Evolutionary conservation across 352 stramenopile genomes (phyloP).

Genomic region (Aphanomyces stellatus): DNA sequence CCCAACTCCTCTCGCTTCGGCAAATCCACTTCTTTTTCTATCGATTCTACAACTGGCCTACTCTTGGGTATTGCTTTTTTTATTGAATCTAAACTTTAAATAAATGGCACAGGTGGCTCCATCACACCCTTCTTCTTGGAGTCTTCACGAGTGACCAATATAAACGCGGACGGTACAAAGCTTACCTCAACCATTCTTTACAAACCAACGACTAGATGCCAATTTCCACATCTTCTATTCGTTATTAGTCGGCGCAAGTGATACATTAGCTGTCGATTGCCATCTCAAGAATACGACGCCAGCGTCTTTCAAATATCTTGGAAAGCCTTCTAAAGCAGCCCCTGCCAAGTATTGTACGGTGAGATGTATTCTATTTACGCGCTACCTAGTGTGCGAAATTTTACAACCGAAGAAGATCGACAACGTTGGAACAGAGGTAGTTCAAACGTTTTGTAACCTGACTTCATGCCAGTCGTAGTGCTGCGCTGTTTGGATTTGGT

Average conservation of each 20-base stretch:
- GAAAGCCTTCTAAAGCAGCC: slow-evolving; percentile 15
- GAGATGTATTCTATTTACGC: neutral
- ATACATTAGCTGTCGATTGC: slow-evolving; percentile 31
- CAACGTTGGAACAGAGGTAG: slow-evolving; percentile 42
- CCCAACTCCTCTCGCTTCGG: slow-evolving; percentile 69
- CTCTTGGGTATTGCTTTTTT: slow-evolving; percentile 23
- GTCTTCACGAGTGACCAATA: slow-evolving; percentile 47
- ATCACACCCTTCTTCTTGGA: slow-evolving; percentile 58
- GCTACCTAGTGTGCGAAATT: neutral
- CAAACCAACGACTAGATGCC: neutral
- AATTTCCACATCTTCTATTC: slow-evolving; percentile 78
- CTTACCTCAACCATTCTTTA: slow-evolving; percentile 17
- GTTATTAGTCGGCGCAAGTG: slow-evolving; percentile 48
- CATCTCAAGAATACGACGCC: slow-evolving; percentile 30
- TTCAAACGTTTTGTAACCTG: slow-evolving; percentile 32
- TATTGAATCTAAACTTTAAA: slow-evolving; percentile 41
- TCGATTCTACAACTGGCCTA: slow-evolving; percentile 6
- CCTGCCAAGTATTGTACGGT: neutral
- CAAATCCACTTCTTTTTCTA: slow-evolving; percentile 31
- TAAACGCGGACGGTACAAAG: neutral
- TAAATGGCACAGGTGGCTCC: slow-evolving; percentile 39
- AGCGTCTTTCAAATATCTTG: slow-evolving; percentile 45
- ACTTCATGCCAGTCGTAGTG: neutral
- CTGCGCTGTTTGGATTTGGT: slow-evolving; percentile 17
- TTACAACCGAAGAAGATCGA: slow-evolving; percentile 36